phyloP scores from a whole-genome alignment of 345 rosid species.

The thale cress (Arabidopsis thaliana) region DNA sequence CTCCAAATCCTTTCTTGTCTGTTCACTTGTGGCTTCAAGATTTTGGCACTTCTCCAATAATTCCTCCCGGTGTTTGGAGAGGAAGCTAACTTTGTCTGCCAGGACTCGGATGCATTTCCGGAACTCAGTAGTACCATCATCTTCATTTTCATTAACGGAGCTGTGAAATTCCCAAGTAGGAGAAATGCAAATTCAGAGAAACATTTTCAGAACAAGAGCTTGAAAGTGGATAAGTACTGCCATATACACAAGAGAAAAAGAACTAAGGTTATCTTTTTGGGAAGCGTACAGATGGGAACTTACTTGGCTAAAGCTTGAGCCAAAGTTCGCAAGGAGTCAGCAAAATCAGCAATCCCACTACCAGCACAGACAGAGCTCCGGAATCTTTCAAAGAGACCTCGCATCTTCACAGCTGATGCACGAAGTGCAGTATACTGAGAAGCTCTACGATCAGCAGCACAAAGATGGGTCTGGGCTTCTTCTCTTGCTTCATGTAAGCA shows the following conservation, averaged over 20 bases:
- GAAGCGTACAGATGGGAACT: conserved; percentile 44
- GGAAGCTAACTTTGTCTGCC: conserved; percentile 79
- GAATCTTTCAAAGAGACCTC: conserved; percentile 82
- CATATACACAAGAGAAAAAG: neutral
- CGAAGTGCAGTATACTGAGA: conserved; percentile 80
- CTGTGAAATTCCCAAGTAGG: conserved; percentile 53
- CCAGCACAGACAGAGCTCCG: conserved; percentile 64
- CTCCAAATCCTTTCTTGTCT: conserved; percentile 76
- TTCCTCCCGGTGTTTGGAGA: conserved; percentile 77
- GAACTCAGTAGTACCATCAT: conserved; percentile 74
- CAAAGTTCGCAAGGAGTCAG: conserved; percentile 73
- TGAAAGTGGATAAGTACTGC: conserved; percentile 11
- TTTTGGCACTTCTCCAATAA: conserved; percentile 72
- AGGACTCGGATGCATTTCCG: conserved; percentile 73
- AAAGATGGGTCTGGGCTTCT: conserved; percentile 96
- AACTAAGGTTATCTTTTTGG: conserved; percentile 4
- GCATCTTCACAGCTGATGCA: conserved; percentile 89
- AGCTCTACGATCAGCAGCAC: conserved; percentile 91
- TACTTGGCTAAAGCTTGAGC: conserved; percentile 95
- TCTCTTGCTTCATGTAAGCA: conserved; percentile 98
- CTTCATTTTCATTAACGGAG: conserved; percentile 71
- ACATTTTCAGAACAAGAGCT: conserved; percentile 24
- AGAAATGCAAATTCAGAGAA: conserved; percentile 31
- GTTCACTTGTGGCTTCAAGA: conserved; percentile 72
- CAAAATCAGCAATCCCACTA: conserved; percentile 74